Evolutionary conservation across 495 filamentous ascomycete genomes (phyloP).

Genomic region (Penicillium fimorum): DNA sequence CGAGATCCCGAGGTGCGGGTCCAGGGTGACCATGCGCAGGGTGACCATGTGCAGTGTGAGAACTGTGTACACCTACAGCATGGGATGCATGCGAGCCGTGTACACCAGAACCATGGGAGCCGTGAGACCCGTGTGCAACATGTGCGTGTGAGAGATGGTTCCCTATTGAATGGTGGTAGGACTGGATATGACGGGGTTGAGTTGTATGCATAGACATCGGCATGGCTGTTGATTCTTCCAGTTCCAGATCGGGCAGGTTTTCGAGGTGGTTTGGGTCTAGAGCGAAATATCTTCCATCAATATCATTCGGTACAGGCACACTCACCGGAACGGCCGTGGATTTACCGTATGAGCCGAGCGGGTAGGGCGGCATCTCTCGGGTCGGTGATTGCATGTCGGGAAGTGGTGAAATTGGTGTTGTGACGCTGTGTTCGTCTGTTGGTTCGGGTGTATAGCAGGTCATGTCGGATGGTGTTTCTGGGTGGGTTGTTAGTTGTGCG

Average conservation of each 20-base stretch:
- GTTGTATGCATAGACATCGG: constrained; percentile 19
- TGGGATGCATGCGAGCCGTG: not conserved
- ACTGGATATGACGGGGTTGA: constrained; percentile 3
- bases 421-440: constrained; percentile 25
- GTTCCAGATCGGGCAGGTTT: constrained; percentile 25
- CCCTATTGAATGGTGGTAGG: constrained; percentile 7
- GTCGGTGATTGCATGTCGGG: constrained; percentile 32
- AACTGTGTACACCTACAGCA: not conserved
- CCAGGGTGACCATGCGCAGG: constrained; percentile 3
- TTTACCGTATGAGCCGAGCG: constrained; percentile 24
- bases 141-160: constrained; percentile 2
- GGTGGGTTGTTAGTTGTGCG: constrained; percentile 2
- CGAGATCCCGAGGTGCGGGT: constrained; percentile 1
- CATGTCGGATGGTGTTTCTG: constrained; percentile 46
- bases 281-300: constrained; percentile 5
- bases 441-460: constrained; percentile 43
- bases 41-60: constrained; percentile 3
- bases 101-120: not conserved
- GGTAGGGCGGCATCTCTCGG: constrained; percentile 28
- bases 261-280: constrained; percentile 27
- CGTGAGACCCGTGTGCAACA: not conserved
- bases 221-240: constrained; percentile 22
- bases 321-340: constrained; percentile 4
- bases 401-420: constrained; percentile 35
- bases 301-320: constrained; percentile 8